Evolutionary conservation across 305 asterid species (phyloP), one percentile per base, ranked within the genome.

Genomic region (Fraxinus ornus): DNA sequence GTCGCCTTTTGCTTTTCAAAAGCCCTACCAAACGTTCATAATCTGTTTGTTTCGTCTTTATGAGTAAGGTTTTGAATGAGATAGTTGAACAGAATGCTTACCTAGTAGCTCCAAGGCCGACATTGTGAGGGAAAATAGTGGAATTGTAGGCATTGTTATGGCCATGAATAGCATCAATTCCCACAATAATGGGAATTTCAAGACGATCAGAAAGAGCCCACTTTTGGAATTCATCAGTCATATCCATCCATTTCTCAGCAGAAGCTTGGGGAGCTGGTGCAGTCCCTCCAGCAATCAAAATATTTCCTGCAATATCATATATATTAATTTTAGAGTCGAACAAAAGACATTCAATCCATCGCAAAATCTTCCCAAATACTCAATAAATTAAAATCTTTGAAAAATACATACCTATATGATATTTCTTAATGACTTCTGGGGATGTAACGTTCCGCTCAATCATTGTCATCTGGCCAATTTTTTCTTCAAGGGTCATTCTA

Each of bases 391-490:
- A 57, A 19, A 62, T 62, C 72, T 62, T 62, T 22, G 33, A 62
- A 22, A 62, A 7, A 24, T 21, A 9, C 72, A 2, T 62, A 62
- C 72, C 72, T 21, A 62, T 62, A 24, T 62, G 72, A 55, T 80
- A 80, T 6, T 71, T 80, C 47, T 10, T 80, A 44, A 80, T 80
- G 21, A 71, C 22, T 41, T 71, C 83, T 39, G 83, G 78, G 35
- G 83, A 37, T 1, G 83, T 76, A 44, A 41, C 30, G 0, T 15
- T 8, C 47, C 47, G 73, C 44, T 80, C 83, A 47, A 80, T 71
- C 78, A 70, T 77, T n/a, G 77, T 68, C 83, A 80, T 80, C 32
- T 80, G 83, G 33, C 83, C 83, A 71, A 80, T 80, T 68, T 80
- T 80, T 80, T 80, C 83, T 71, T 80, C 83, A 44, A 80, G 78